Base-by-base conservation (phyloP, 1,139 yeast species). In the Hyphopichia burtonii region DNA sequence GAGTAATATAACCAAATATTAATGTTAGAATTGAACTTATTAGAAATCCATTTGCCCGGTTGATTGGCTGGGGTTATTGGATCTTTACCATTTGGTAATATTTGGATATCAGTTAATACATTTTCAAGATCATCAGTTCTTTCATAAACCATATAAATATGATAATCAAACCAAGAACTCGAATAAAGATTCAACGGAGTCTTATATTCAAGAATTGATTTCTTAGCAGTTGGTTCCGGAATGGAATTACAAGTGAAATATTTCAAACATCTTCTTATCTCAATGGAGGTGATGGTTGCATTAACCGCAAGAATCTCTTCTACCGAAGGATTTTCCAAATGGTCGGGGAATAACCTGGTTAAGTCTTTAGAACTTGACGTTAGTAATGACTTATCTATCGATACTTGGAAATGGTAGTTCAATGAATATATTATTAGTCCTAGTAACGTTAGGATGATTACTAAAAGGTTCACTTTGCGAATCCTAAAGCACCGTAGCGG, bases 31-130 rank as follows among this genome's bases (percentile, higher is more conserved):
- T 47, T 44, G 31, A 44, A 49, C 14, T 28, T 28, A 28, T 12
- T 28, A 8, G 15, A 5, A 4, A n/a, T 14, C 31, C 31, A 28
- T 5, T 28, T 14, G 14, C 31, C 12, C 37, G 18, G 32, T 42
- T n/a, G 40, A 40, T 18, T 36, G 3, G 38, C 14, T 32, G 32
- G 19, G 38, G 37, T 12, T 32, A 30, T n/a, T 31, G 32, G 17
- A 44, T 35, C 31, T 37, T 35, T 15, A 40, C 17, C 31, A 12
- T 5, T 14, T 28, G 34, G n/a, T 31, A 33, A 22, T 9, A 36
- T 19, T 28, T 18, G 38, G 11, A 55, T 16, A 34, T 55, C 60
- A 12, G 44, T 36, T 19, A 57, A 48, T 3, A 52, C 42, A 17
- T 43, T 42, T 7, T 51, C 39, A n/a, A 54, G 45, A 15, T 41